These are phyloP conservation scores for Fusarium musae DNA, from an alignment of 2,329 filamentous ascomycete species.

Conservation along the genomic window DNA sequence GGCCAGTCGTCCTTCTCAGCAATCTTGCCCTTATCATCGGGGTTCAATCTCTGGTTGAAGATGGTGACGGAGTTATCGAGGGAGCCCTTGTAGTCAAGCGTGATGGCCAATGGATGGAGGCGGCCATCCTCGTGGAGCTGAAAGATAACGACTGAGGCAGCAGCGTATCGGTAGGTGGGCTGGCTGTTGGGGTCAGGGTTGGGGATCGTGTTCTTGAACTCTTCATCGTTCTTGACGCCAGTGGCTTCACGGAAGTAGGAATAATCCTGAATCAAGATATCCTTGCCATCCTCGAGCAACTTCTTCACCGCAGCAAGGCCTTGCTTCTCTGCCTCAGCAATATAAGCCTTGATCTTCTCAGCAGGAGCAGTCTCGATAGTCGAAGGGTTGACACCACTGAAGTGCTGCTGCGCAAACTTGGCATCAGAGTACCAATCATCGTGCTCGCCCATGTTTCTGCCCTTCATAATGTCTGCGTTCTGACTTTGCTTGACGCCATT, in stretches of 20 bases:
- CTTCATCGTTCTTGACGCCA: constrained; percentile 6
- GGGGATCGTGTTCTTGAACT: constrained; percentile 3
- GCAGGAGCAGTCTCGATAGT: constrained; percentile 10
- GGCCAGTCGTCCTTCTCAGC: constrained; percentile 33
- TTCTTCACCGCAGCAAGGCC: constrained; percentile 17
- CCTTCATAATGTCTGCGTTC: constrained; percentile 26
- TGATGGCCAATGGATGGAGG: constrained; percentile 31
- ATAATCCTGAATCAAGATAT: constrained; percentile 32
- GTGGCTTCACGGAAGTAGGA: constrained; percentile 30
- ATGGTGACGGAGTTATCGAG: constrained; percentile 23
- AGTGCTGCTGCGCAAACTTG: constrained; percentile 25
- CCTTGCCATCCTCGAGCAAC: constrained; percentile 3
- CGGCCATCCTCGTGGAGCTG: constrained; percentile 25
- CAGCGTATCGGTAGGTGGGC: constrained; percentile 7
- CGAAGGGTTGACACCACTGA: constrained; percentile 20
- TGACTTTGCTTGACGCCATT: background rate
- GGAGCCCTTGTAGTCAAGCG: constrained; percentile 21
- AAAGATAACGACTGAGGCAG: constrained; percentile 23
- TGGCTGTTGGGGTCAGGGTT: background rate
- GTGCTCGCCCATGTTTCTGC: constrained; percentile 21
- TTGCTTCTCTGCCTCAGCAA: constrained; percentile 21
- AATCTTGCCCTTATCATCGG: constrained; percentile 7
- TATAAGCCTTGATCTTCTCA: constrained; percentile 14
- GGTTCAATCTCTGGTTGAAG: constrained; percentile 22
- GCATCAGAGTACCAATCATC: constrained; percentile 33